Base-by-base conservation (phyloP, 164 flowering plant species). In the Stephania japonica region DNA sequence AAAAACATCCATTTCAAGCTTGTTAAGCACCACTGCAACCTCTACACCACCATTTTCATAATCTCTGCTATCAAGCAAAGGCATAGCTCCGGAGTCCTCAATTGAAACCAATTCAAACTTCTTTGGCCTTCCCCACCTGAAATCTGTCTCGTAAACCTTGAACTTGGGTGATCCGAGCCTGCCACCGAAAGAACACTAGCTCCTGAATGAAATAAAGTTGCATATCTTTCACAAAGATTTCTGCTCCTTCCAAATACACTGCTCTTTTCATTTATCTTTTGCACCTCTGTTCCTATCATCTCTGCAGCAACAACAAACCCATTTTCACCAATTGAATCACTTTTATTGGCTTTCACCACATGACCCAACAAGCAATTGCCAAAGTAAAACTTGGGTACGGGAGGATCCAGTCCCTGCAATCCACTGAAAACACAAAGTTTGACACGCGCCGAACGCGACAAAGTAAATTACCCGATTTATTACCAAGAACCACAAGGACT, bases 111-210 rank as follows among this genome's bases (percentile, higher is more conserved):
- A 32, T 18, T 84, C 86, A 26, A 75, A 72, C 25, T 82, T 84
- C 56, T 53, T 72, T 1, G 86, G 82, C 72, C 75, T 78, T 1
- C 86, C 86, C 83, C 78, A 80, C 65, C 86, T 84, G 21, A 84
- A 84, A 78, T 84, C 82, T 10, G 75, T 72, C 41, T 70, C 78
- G 42, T 84, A 84, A 6, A 75, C 38, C 10, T 62, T 74, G 69
- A 84, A 18, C 18, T 77, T 84, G 0, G 86, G 86, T 23, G 85
- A 82, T 49, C 85, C 84, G 1, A n/a, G n/a, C n/a, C n/a, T n/a
- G 70, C 12, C 49, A 76, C 75, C 10, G 27, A 67, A 21, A 79
- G 18, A 19, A 69, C 19, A 10, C 11, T 50, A 7, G 4, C 16
- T 1, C 11, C 59, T 4, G 59, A 50, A 4, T 1, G 19, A 1